phyloP scores from a whole-genome alignment of 495 filamentous ascomycete species.

The Neurospora sp. region DNA sequence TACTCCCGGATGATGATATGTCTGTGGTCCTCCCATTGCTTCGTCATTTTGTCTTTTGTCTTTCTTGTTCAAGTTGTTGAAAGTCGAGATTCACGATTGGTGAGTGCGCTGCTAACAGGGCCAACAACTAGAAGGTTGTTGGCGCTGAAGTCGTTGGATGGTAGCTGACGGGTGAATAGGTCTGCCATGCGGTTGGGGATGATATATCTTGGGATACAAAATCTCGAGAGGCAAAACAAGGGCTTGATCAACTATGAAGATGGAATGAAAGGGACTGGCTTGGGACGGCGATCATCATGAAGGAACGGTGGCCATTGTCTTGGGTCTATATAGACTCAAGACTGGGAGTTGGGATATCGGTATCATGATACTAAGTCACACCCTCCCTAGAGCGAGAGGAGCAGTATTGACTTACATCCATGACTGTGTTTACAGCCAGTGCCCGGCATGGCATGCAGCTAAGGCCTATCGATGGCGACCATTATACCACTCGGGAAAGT shows the following conservation, averaged over 20 bases:
- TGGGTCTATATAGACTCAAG: background rate
- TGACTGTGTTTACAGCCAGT: background rate
- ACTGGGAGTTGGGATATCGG: background rate
- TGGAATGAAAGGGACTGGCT: background rate
- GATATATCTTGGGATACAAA: background rate
- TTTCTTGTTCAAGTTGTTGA: background rate
- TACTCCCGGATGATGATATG: conserved; percentile 29
- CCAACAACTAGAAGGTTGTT: background rate
- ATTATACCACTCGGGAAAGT: background rate
- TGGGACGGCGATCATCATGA: background rate
- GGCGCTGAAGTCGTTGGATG: background rate
- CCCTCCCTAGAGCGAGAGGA: background rate
- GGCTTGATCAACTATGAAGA: background rate
- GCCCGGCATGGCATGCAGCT: background rate
- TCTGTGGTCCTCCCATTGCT: conserved; percentile 30
- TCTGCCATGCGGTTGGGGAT: background rate
- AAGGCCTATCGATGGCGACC: background rate
- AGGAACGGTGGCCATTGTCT: background rate
- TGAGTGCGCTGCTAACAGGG: background rate
- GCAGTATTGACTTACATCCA: background rate
- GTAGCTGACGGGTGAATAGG: background rate
- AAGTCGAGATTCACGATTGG: background rate
- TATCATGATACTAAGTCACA: background rate
- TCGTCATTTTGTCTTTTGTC: conserved; percentile 25
- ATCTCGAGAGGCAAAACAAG: background rate